These are phyloP conservation scores for Helotiales sp. DNA, from an alignment of 2,329 filamentous ascomycete genomes.

Conservation along the genomic window DNA sequence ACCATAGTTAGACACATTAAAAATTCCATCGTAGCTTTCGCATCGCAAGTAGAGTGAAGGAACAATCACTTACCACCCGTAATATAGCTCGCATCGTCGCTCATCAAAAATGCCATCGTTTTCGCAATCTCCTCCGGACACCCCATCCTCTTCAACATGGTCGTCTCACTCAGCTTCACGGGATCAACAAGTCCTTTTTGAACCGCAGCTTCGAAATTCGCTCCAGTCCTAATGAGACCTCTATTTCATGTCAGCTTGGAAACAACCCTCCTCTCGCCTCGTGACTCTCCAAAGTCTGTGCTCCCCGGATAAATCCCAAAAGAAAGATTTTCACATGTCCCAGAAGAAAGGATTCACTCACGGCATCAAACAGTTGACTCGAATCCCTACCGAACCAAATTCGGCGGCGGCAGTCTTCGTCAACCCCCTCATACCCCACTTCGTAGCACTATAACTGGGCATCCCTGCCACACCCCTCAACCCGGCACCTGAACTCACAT, in stretches of 20 bases:
- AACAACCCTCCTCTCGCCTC: too few species aligned
- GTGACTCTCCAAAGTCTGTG: too few species aligned
- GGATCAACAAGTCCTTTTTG: neutral
- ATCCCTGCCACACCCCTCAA: conserved; percentile 40
- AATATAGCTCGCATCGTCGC: conserved; percentile 14
- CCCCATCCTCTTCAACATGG: conserved; percentile 29
- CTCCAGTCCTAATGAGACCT: neutral
- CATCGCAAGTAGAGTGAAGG: neutral
- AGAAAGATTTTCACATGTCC: neutral
- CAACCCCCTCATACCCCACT: conserved; percentile 15
- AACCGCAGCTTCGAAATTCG: conserved; percentile 7
- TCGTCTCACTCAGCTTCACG: neutral
- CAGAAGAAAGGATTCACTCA: neutral
- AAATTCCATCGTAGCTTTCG: neutral
- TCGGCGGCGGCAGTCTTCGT: conserved; percentile 32
- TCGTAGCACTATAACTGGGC: conserved; percentile 30
- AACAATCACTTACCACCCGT: conserved; percentile 9
- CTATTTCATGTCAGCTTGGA: neutral
- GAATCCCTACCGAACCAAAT: conserved; percentile 11
- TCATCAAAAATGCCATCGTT: conserved; percentile 19
- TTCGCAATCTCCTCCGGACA: conserved; percentile 35
- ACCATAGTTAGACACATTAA: neutral
- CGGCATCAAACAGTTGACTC: conserved; percentile 12
- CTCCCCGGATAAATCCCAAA: neutral
- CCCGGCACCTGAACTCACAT: conserved; percentile 44